A percentile compares a stretch with the other conserved stretches of the same genome.
These are phyloP conservation scores for Phyllosticta capitalensis DNA, from an alignment of 2,329 filamentous ascomycete genomes.

Conservation along the genomic window DNA sequence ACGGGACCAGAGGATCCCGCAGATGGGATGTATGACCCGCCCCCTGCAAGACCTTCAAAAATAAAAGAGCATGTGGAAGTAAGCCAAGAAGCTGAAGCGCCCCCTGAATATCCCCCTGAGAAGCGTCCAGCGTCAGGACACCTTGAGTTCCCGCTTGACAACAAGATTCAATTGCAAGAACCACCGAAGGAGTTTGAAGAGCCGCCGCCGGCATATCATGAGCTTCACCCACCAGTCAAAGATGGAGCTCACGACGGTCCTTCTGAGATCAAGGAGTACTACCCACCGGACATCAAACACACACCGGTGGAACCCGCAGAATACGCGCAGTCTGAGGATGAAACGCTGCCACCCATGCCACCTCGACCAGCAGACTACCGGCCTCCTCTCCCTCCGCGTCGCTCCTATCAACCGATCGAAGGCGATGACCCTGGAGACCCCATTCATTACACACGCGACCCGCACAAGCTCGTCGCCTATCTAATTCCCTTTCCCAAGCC, in stretches of 20 bases:
- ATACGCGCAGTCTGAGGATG: neutral
- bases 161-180: neutral
- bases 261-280: neutral
- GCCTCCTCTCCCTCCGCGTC: slow-evolving; percentile 12
- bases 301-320: neutral
- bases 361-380: slow-evolving; percentile 6
- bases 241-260: neutral
- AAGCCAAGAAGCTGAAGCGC: neutral
- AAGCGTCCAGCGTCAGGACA: neutral
- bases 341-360: slow-evolving; percentile 2
- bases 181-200: slow-evolving; percentile 1
- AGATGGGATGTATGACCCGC: neutral
- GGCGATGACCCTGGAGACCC: slow-evolving; percentile 18
- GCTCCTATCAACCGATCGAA: neutral
- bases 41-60: neutral
- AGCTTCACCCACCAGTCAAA: neutral
- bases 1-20: neutral
- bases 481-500: slow-evolving; percentile 38
- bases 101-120: neutral
- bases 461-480: slow-evolving; percentile 35
- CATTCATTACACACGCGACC: slow-evolving; percentile 32
- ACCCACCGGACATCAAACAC: neutral
- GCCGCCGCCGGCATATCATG: neutral
- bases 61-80: neutral
- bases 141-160: neutral